Evolutionary conservation across 352 stramenopile species (phyloP).

Genomic region (Phytophthora cactorum): DNA sequence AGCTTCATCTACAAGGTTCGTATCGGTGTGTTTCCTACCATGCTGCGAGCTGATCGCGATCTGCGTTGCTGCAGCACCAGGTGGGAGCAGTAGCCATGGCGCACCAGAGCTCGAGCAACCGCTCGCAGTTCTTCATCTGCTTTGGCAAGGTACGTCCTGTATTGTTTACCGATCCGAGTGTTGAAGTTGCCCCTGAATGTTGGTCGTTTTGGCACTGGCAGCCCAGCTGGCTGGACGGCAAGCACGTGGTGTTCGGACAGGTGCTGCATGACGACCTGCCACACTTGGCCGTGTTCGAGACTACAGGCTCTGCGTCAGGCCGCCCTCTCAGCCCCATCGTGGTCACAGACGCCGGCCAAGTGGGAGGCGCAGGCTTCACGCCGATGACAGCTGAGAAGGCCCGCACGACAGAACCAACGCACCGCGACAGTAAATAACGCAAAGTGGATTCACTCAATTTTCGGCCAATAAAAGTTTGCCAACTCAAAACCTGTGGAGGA

Average conservation of each 20-base stretch:
- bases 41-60: neutral
- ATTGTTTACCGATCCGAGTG: neutral
- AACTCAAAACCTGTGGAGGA: slow-evolving; percentile 43
- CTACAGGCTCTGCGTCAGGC: slow-evolving; percentile 53
- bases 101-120: slow-evolving; percentile 97
- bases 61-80: slow-evolving; percentile 63
- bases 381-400: slow-evolving; percentile 9
- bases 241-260: slow-evolving; percentile 97
- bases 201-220: slow-evolving; percentile 32
- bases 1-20: slow-evolving; percentile 82
- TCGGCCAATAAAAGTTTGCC: slow-evolving; percentile 59
- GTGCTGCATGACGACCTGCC: slow-evolving; percentile 75
- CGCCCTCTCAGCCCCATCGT: slow-evolving; percentile 55
- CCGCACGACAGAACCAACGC: neutral
- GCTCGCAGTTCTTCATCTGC: slow-evolving; percentile 99
- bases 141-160: slow-evolving; percentile 57
- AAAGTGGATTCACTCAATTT: slow-evolving; percentile 17
- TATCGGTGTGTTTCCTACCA: neutral
- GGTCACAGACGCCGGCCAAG: slow-evolving; percentile 64
- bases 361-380: slow-evolving; percentile 54
- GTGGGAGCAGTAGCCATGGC: slow-evolving; percentile 97
- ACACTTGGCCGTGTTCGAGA: slow-evolving; percentile 56
- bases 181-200: slow-evolving; percentile 27
- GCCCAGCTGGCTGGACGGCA: slow-evolving; percentile 94
- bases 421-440: slow-evolving; percentile 14